Percentiles rank a stretch among this genome's conserved stretches.
Conservation (phyloP, 345 rosid species). For the Cardiospermum halicacabum region DNA sequence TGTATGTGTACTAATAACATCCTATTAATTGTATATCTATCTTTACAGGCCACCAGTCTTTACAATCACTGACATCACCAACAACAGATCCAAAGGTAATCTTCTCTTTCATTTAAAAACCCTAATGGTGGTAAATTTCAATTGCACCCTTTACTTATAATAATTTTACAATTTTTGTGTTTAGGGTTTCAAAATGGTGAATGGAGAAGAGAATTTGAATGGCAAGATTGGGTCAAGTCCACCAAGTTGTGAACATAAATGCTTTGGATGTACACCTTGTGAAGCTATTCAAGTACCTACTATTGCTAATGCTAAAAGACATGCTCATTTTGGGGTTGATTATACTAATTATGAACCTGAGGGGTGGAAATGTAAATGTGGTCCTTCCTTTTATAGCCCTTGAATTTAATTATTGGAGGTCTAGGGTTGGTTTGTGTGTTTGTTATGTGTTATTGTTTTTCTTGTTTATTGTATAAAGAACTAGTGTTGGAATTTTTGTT, state of each 20-base stretch:
- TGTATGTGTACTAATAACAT: too few relatives aligned
- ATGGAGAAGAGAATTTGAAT: not conserved
- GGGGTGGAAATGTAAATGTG: slow-evolving; percentile 86
- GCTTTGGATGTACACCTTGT: slow-evolving; percentile 75
- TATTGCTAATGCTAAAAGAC: slow-evolving; percentile 27
- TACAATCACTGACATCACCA: too few relatives aligned
- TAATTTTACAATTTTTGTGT: too few relatives aligned
- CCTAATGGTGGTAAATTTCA: too few relatives aligned
- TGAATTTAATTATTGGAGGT: too few relatives aligned
- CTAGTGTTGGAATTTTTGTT: too few relatives aligned
- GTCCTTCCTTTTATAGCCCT: slow-evolving; percentile 51
- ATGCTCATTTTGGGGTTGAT: slow-evolving; percentile 29
- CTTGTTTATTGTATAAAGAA: not conserved
- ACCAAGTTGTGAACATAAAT: slow-evolving; percentile 71
- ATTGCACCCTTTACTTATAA: too few relatives aligned
- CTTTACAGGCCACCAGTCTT: too few relatives aligned
- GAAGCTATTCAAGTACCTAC: slow-evolving; percentile 72
- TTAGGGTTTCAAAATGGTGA: not conserved
- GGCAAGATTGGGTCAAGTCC: slow-evolving; percentile 72
- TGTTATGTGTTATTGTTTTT: not conserved
- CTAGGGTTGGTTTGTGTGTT: too few relatives aligned
- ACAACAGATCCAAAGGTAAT: too few relatives aligned
- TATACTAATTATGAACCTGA: slow-evolving; percentile 82
- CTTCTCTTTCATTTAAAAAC: too few relatives aligned
- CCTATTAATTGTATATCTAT: too few relatives aligned